Evolutionary conservation across 495 filamentous ascomycete genomes (phyloP).

Genomic region (Aspergillus carlsbadensis): DNA sequence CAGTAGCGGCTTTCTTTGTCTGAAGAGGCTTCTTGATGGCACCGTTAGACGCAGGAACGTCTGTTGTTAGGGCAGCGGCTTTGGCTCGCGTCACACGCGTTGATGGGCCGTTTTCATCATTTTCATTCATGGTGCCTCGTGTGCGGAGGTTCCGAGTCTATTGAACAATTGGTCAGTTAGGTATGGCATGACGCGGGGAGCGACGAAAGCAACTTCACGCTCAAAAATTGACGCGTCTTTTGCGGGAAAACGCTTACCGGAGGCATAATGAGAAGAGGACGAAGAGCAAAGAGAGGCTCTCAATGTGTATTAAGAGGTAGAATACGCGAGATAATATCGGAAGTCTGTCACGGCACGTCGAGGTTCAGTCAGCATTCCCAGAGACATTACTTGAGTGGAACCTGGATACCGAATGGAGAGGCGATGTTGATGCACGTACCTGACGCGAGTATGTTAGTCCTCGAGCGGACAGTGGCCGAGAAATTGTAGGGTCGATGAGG

Average conservation of each 20-base stretch:
- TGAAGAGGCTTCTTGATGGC: slow-evolving; percentile 69
- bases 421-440: slow-evolving; percentile 39
- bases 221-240: slow-evolving; percentile 20
- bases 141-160: slow-evolving; percentile 58
- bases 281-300: slow-evolving; percentile 28
- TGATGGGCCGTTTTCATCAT: slow-evolving; percentile 82
- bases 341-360: slow-evolving; percentile 17
- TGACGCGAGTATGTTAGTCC: slow-evolving; percentile 39
- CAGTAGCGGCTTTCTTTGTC: slow-evolving; percentile 66
- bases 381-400: slow-evolving; percentile 37
- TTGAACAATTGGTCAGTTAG: slow-evolving; percentile 16
- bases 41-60: slow-evolving; percentile 51
- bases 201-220: neutral
- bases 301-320: slow-evolving; percentile 27
- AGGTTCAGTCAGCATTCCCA: slow-evolving; percentile 44
- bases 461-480: slow-evolving; percentile 20
- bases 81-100: slow-evolving; percentile 92
- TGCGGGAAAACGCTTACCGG: slow-evolving; percentile 41
- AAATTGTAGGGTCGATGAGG: slow-evolving; percentile 27
- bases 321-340: slow-evolving; percentile 29
- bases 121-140: slow-evolving; percentile 80
- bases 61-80: slow-evolving; percentile 66
- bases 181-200: neutral
- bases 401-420: slow-evolving; percentile 36
- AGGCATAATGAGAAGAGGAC: slow-evolving; percentile 36